Evolutionary conservation across 1,284 basidiomycete genomes (phyloP), one percentile per base, ranked within the genome.

Genomic region (Xerocomus amazonicus): DNA sequence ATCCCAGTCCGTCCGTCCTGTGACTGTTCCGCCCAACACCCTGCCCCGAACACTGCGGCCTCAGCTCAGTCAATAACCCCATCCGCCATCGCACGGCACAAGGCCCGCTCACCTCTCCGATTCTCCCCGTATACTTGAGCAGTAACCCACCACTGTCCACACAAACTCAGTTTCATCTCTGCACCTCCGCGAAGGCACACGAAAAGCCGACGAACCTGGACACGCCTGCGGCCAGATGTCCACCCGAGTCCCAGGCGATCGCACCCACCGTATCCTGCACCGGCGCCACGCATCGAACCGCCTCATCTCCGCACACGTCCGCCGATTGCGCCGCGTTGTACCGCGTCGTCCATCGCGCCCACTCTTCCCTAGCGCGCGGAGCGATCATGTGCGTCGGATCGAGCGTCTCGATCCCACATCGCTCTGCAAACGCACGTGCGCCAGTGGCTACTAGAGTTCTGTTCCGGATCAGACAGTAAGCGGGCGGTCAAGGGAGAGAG

Each of bases 211-310:
- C 63, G 34, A 27, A 83, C 86, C 85, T 88, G 17, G 88, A 90
- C 26, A 90, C 87, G 4, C 87, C 87, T 19, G 85, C 81, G 16
- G 84, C 80, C 46, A 82, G 58, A 16, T 71, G 70, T 4, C 71
- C 74, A 0, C 59, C 60, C 3, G 55, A 48, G 52, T 77, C 73
- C 63, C 75, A 80, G 12, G 72, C 78, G 35, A 88, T 72, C 14
- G 86, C 85, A 17, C 87, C 87, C 5, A 90, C 88, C 1, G 87
- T 90, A 61, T 90, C 87, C 59, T 89, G 84, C 44, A 79, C 68
- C 43, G 27, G n/a, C n/a, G n/a, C n/a, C n/a, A n/a, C 54, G n/a
- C 26, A 14, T 27, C 23, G 23, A n/a, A 9, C 4, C 19, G 14
- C 8, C 38, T 14, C 14, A 4, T 17, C 26, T 29, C n/a, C n/a